Conservation (phyloP, 768 basidiomycete genomes). For the Termitomyces sp. region DNA sequence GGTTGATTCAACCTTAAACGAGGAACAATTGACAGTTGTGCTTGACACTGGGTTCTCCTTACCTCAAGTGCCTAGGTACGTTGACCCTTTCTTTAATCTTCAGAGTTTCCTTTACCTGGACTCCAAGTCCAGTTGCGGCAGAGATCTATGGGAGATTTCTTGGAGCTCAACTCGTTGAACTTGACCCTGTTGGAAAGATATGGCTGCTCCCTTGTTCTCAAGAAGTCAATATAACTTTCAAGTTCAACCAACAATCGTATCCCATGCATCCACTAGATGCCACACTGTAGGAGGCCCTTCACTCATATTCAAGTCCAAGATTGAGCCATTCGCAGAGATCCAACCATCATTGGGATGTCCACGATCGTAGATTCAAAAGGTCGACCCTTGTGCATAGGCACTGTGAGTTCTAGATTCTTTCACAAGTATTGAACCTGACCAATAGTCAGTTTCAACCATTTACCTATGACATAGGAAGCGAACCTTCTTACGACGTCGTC, state of each 20-base stretch:
- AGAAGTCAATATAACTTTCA: conserved; percentile 61
- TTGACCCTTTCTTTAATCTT: not conserved
- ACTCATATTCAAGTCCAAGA: not conserved
- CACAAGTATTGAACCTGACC: not conserved
- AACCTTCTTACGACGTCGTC: conserved; percentile 53
- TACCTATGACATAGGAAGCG: conserved; percentile 34
- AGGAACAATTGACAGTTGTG: conserved; percentile 48
- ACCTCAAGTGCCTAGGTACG: conserved; percentile 52
- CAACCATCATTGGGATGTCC: conserved; percentile 23
- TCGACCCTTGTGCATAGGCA: conserved; percentile 31
- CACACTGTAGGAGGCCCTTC: conserved; percentile 33
- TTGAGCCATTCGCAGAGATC: conserved; percentile 17
- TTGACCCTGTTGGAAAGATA: conserved; percentile 33
- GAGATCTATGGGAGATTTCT: conserved; percentile 54
- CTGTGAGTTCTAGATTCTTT: conserved; percentile 21
- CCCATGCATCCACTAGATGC: conserved; percentile 68
- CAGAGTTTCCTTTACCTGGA: conserved; percentile 1
- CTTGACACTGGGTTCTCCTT: conserved; percentile 69
- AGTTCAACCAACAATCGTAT: conserved; percentile 48
- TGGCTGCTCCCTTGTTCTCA: conserved; percentile 63
- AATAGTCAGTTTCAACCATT: conserved; percentile 61
- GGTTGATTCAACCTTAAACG: conserved; percentile 36
- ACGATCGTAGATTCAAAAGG: conserved; percentile 26
- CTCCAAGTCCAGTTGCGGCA: conserved; percentile 41
- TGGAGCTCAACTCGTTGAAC: conserved; percentile 42